phyloP scores from a whole-genome alignment of 176 grass and related monocot species.

The Panicum miliaceum region DNA sequence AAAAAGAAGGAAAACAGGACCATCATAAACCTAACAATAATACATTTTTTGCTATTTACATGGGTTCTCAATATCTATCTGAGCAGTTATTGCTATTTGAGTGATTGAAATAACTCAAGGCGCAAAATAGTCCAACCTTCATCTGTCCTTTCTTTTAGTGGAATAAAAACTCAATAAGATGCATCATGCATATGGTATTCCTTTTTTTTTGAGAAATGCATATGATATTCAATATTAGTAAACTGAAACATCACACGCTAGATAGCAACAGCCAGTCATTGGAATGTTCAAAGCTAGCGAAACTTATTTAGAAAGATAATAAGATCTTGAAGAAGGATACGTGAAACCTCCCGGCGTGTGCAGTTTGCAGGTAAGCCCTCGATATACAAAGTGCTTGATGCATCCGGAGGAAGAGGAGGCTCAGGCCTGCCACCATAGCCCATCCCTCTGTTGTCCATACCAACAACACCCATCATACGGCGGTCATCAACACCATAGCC shows the following conservation, averaged over 20 bases:
- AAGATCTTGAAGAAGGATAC: conserved; percentile 70
- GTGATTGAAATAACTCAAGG: not conserved
- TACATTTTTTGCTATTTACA: not conserved
- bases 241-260: not conserved
- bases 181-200: not conserved
- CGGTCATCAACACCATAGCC: conserved; percentile 74
- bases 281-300: not conserved
- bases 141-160: not conserved
- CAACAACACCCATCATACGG: conserved; percentile 63
- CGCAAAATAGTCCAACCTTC: not conserved
- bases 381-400: conserved; percentile 83
- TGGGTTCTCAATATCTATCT: not conserved
- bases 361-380: conserved; percentile 96
- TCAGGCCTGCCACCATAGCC: conserved; percentile 75
- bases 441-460: conserved; percentile 71
- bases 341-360: conserved; percentile 95
- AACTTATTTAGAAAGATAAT: not conserved
- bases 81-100: not conserved
- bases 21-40: not conserved
- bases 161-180: not conserved
- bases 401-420: conserved; percentile 86
- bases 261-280: not conserved
- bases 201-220: no score
- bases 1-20: not conserved
- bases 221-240: not conserved